Conservation (phyloP, 768 basidiomycete genomes). For the Russula sp. region DNA sequence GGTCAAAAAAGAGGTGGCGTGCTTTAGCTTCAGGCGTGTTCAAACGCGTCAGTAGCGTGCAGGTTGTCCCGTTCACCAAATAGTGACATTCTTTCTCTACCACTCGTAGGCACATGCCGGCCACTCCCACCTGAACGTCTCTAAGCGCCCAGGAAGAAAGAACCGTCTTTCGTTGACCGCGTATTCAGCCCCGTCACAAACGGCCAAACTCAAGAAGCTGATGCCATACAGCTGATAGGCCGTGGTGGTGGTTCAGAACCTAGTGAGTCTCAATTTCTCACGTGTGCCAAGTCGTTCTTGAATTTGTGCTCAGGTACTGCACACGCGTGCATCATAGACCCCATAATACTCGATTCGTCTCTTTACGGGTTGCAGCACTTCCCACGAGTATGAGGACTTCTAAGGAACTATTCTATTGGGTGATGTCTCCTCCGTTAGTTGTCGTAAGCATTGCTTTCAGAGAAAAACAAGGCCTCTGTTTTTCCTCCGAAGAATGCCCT, state of each 20-base stretch:
- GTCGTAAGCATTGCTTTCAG: conserved; percentile 30
- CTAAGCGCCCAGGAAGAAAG: conserved; percentile 58
- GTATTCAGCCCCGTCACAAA: conserved; percentile 61
- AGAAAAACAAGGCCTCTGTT: conserved; percentile 3
- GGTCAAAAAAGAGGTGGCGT: conserved; percentile 77
- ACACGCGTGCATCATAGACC: neutral
- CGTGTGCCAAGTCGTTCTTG: neutral
- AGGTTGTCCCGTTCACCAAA: neutral
- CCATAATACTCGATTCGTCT: neutral
- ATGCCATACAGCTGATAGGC: conserved; percentile 57
- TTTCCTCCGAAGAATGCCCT: conserved; percentile 61
- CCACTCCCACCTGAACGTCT: conserved; percentile 66
- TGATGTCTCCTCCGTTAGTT: conserved; percentile 5
- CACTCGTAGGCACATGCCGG: conserved; percentile 55
- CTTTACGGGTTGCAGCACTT: neutral
- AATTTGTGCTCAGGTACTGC: neutral
- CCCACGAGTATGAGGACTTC: neutral
- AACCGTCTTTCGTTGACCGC: conserved; percentile 61
- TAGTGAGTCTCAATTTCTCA: neutral
- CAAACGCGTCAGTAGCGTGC: conserved; percentile 56
- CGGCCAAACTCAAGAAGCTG: conserved; percentile 60
- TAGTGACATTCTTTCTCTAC: neutral
- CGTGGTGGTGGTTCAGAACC: neutral
- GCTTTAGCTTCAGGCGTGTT: conserved; percentile 59
- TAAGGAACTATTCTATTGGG: neutral